Conservation (phyloP, 169 alveolate genomes). For the Pseudocohnilembus persalinus region DNA sequence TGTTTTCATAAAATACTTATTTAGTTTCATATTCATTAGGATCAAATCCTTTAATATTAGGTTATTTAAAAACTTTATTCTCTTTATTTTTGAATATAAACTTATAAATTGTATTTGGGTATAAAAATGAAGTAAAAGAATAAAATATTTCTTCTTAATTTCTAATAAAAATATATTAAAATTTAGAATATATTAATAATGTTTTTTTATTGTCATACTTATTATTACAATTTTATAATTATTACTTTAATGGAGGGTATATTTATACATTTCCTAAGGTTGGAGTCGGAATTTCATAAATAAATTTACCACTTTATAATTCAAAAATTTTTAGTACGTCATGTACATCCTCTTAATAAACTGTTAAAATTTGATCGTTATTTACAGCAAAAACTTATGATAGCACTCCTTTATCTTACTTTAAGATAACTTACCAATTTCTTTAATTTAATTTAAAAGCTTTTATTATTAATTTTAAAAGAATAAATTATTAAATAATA, state of each 20-base stretch:
- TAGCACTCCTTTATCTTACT: background rate
- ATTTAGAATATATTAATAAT: too few species aligned
- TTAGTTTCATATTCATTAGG: background rate
- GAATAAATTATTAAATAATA: too few species aligned
- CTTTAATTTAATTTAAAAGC: background rate
- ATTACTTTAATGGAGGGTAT: too few species aligned
- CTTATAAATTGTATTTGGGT: background rate
- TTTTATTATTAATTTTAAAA: too few species aligned
- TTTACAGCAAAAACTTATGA: background rate
- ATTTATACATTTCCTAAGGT: background rate
- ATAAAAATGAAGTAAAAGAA: background rate
- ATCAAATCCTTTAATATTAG: background rate
- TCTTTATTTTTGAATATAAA: background rate
- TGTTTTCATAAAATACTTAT: background rate
- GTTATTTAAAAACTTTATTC: background rate
- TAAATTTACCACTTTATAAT: background rate
- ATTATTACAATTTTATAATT: too few species aligned
- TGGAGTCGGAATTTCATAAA: background rate
- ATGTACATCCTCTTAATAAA: background rate
- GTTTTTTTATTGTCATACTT: too few species aligned
- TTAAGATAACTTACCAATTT: background rate
- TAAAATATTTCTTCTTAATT: background rate
- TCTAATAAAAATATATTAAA: background rate
- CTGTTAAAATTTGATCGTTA: background rate
- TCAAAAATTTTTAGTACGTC: background rate